Evolutionary conservation across 2,329 filamentous ascomycete species (phyloP), one percentile per base, ranked within the genome.

Genomic region (Trichoderma hamatum): DNA sequence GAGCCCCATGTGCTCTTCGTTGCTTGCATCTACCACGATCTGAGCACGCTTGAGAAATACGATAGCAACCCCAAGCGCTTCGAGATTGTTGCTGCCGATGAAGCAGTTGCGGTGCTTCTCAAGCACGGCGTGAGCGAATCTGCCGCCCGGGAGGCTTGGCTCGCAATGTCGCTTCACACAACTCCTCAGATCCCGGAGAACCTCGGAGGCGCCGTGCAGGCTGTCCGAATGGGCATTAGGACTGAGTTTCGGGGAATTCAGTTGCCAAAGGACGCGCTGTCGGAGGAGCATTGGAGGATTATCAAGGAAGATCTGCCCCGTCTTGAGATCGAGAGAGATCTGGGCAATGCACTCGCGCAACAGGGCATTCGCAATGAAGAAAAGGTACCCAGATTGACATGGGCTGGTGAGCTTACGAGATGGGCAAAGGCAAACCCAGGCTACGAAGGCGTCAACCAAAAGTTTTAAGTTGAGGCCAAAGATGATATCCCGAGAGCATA

Each of bases 1-100:
- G 51, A 69, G 19, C 67, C 67, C 2, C 59, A 69, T 46, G 67
- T 69, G 10, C 67, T 69, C 28, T 69, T 69, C 30, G 67, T 69
- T 36, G 67, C 67, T 4, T 69, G 67, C 54, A 69, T 69, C 52
- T 62, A 52, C 51, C 67, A 69, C 16, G 67, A 69, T 19, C 28
- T 69, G 14, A 62, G 67, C 60, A 64, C 59, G 5, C 49, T 51
- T 6, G 36, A 64, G 16, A 64, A 64, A 24, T 69, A 69, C 5
- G 67, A 69, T 49, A 26, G 19, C 26, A 63, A 52, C 30, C 59
- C 67, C 9, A 62, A 69, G 43, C 59, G 67, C 43, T 69, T 64
- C 10, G 67, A 69, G n/a, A 55, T 64, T 16, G 36, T 46, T 24
- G 60, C 58, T 2, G 67, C 13, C 26, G 67, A 69, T 5, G 67